Percentiles rank a stretch among this genome's conserved stretches.
Conservation (phyloP, 2,329 filamentous ascomycete genomes). For the Fusarium lateritium region DNA sequence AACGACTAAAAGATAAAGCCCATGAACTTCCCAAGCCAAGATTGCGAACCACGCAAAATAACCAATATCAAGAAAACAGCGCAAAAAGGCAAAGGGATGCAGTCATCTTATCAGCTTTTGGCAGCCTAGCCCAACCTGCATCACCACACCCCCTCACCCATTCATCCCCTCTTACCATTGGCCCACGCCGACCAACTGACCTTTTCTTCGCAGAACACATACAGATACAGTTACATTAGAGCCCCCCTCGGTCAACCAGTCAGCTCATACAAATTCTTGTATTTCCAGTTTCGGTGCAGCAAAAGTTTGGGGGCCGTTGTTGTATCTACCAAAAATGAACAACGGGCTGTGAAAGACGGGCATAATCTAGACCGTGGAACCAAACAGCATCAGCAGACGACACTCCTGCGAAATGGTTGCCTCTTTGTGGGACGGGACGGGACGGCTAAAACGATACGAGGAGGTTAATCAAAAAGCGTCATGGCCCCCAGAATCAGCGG, state of each 20-base stretch:
- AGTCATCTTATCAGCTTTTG: conserved; percentile 36
- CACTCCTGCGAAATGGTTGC: conserved; percentile 38
- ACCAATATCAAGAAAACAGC: conserved; percentile 13
- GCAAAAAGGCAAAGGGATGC: conserved; percentile 34
- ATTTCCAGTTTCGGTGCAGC: conserved; percentile 28
- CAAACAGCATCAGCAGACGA: conserved; percentile 44
- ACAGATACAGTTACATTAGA: conserved; percentile 35
- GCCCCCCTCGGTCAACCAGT: conserved; percentile 2
- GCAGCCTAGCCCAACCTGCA: conserved; percentile 45
- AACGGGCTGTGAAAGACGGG: conserved; percentile 9
- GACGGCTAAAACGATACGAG: neutral
- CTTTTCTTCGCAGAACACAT: conserved; percentile 17
- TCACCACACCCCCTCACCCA: conserved; percentile 36
- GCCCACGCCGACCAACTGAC: conserved; percentile 32
- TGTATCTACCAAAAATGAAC: neutral
- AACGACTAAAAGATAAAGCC: neutral
- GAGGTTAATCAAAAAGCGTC: conserved; percentile 35
- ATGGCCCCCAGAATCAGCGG: conserved; percentile 14
- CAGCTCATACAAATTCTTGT: conserved; percentile 15
- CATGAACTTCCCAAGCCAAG: neutral
- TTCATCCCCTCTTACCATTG: conserved; percentile 27
- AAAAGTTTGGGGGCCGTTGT: conserved; percentile 18
- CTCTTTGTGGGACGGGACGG: conserved; percentile 31
- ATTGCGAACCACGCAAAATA: conserved; percentile 34
- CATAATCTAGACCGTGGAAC: conserved; percentile 10